phyloP scores from a whole-genome alignment of 1,139 yeast species.

The Pichia sp. region DNA sequence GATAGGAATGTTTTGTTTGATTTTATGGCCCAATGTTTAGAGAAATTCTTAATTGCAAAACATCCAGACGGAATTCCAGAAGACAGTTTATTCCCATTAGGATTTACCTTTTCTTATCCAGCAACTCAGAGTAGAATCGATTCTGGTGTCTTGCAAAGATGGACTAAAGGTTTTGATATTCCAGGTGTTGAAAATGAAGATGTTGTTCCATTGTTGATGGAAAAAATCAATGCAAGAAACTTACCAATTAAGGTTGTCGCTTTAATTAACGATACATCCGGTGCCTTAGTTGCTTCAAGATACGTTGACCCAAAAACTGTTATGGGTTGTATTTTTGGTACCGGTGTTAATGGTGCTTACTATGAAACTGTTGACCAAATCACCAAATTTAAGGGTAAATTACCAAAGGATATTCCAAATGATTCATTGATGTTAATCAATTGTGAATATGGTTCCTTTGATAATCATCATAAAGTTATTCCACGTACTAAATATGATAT shows the following conservation, averaged over 20 bases:
- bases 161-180: conserved; percentile 98
- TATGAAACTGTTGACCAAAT: conserved; percentile 72
- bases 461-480: conserved; percentile 75
- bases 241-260: conserved; percentile 90
- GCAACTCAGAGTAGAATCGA: conserved; percentile 81
- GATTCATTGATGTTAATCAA: conserved; percentile 88
- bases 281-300: conserved; percentile 93
- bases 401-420: conserved; percentile 55
- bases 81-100: conserved; percentile 56
- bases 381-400: conserved; percentile 75
- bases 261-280: conserved; percentile 93
- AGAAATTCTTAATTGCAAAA: conserved; percentile 51
- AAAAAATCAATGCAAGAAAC: conserved; percentile 55
- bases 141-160: conserved; percentile 84
- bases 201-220: conserved; percentile 86
- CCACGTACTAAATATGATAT: conserved; percentile 91
- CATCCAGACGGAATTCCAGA: conserved; percentile 56
- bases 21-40: conserved; percentile 82
- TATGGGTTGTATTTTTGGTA: conserved; percentile 97
- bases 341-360: conserved; percentile 98
- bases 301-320: conserved; percentile 86
- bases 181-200: conserved; percentile 92
- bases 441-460: conserved; percentile 98
- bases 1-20: conserved; percentile 72
- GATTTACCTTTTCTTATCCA: conserved; percentile 96